A percentile compares a stretch with the other conserved stretches of the same genome.
These are phyloP conservation scores for Rhizopogon parksii DNA, from an alignment of 1,284 basidiomycete species.

Conservation along the genomic window DNA sequence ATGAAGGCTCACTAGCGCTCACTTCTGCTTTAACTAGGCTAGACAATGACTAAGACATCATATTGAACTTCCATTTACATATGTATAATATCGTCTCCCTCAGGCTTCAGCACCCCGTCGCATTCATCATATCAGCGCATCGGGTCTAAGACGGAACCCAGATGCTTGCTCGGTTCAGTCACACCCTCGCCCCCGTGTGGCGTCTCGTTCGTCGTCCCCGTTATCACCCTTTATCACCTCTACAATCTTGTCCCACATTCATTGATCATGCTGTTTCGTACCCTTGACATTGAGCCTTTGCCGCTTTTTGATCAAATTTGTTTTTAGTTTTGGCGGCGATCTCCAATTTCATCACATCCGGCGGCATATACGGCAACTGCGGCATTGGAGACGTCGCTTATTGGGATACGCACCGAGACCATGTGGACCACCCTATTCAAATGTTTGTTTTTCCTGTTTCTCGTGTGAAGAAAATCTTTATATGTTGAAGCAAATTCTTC, in stretches of 20 bases:
- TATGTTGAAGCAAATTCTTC: slow-evolving; percentile 7
- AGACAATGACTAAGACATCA: slow-evolving; percentile 20
- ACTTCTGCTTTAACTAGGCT: slow-evolving; percentile 13
- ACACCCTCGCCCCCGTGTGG: slow-evolving; percentile 10
- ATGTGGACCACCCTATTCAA: slow-evolving; percentile 7
- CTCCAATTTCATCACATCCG: slow-evolving; percentile 12
- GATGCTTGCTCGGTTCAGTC: slow-evolving; percentile 21
- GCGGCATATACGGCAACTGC: slow-evolving; percentile 9
- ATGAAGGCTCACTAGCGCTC: slow-evolving; percentile 3
- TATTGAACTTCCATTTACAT: slow-evolving; percentile 28
- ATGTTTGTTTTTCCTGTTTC: slow-evolving; percentile 5
- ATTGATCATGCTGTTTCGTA: slow-evolving; percentile 15
- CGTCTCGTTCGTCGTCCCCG: slow-evolving; percentile 9
- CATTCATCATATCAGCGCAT: slow-evolving; percentile 1
- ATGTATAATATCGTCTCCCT: slow-evolving; percentile 11
- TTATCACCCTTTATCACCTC: slow-evolving; percentile 3
- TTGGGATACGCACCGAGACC: slow-evolving; percentile 10
- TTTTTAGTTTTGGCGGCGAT: background rate
- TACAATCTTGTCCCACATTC: slow-evolving; percentile 15
- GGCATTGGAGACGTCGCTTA: slow-evolving; percentile 3
- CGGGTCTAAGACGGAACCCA: slow-evolving; percentile 28
- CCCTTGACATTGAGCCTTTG: background rate
- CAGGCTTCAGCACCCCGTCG: slow-evolving; percentile 10
- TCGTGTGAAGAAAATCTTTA: slow-evolving; percentile 5
- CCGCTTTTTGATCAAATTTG: too few species aligned